These are phyloP conservation scores for Physaria fendleri DNA, from an alignment of 345 rosid genomes.

Conservation along the genomic window DNA sequence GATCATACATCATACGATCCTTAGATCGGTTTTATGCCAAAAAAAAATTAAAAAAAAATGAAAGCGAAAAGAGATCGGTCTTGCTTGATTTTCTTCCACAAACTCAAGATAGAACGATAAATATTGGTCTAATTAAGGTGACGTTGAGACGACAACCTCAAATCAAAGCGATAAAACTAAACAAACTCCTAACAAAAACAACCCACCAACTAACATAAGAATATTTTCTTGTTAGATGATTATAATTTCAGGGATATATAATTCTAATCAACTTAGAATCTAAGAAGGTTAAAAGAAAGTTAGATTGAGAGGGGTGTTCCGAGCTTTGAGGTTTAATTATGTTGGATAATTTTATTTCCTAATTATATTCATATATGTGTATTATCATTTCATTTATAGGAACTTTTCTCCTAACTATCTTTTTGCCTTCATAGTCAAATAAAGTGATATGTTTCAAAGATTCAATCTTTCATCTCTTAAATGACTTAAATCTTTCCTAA, in stretches of 20 bases:
- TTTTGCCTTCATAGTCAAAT: constrained; percentile 3
- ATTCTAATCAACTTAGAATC: constrained; percentile 9
- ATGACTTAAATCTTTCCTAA: constrained; percentile 18
- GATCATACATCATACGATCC: too few relatives aligned
- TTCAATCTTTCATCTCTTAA: constrained; percentile 9
- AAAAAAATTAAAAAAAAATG: too few relatives aligned
- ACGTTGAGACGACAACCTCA: too few relatives aligned
- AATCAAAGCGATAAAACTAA: too few relatives aligned
- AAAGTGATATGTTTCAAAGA: constrained; percentile 17
- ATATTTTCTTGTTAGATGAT: constrained; percentile 8
- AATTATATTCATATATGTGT: neutral
- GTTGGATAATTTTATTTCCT: neutral
- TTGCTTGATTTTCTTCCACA: too few relatives aligned
- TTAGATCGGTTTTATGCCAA: too few relatives aligned
- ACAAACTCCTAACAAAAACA: too few relatives aligned
- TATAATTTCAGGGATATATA: constrained; percentile 15
- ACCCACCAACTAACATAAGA: too few relatives aligned
- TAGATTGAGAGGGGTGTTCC: constrained; percentile 16
- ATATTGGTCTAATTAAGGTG: too few relatives aligned
- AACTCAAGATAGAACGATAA: too few relatives aligned
- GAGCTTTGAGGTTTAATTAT: neutral
- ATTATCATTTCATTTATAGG: neutral
- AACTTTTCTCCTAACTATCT: constrained; percentile 26
- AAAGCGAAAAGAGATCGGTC: too few relatives aligned
- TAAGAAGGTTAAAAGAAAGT: constrained; percentile 17